Percentiles rank a stretch among this genome's conserved stretches.
phyloP scores from a whole-genome alignment of 257 asterid species.

The Paraleonurus japonicus region DNA sequence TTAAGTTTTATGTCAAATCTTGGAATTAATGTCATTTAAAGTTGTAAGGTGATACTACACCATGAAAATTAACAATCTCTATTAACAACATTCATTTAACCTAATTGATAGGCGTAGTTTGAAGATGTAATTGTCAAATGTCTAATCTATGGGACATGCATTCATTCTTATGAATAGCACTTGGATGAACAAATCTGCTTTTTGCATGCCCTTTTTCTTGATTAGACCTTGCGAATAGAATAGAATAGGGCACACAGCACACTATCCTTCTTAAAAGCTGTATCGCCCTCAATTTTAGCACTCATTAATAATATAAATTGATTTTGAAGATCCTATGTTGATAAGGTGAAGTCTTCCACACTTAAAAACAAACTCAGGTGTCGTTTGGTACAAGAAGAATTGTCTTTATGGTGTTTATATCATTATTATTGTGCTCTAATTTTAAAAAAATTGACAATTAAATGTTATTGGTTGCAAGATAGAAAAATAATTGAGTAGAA shows the following conservation, averaged over 20 bases:
- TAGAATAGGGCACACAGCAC: neutral
- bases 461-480: too few species aligned
- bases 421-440: too few species aligned
- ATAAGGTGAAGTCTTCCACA: neutral
- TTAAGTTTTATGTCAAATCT: constrained; percentile 16
- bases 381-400: too few species aligned
- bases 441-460: too few species aligned
- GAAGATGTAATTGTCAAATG: neutral
- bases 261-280: neutral
- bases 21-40: neutral
- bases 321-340: neutral
- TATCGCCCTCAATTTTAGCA: neutral
- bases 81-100: neutral
- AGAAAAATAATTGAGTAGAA: too few species aligned
- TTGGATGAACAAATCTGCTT: neutral
- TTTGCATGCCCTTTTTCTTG: neutral
- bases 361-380: neutral
- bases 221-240: neutral
- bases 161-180: neutral
- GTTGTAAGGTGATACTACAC: neutral
- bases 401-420: too few species aligned
- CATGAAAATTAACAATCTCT: neutral
- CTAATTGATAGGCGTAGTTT: constrained; percentile 16
- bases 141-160: neutral
- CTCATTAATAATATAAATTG: neutral